Conservation (phyloP, 2,329 filamentous ascomycete genomes). For the Penicillium sp. region DNA sequence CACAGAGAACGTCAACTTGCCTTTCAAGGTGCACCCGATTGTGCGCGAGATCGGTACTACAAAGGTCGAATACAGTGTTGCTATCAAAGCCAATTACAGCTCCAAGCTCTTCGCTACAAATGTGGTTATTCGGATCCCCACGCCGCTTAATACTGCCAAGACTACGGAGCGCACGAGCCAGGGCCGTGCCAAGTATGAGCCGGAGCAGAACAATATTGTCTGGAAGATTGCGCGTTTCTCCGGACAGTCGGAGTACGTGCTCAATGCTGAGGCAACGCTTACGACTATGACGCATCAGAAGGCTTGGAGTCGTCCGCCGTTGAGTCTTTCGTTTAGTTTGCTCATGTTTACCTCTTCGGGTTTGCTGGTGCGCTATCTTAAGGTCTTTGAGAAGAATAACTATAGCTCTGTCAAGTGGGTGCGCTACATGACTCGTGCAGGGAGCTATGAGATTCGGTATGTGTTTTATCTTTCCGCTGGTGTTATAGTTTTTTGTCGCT, state of each 20-base stretch:
- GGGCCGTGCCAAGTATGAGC: constrained; percentile 98
- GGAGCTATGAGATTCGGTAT: constrained; percentile 94
- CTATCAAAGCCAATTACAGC: constrained; percentile 95
- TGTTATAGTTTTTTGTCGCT: neutral
- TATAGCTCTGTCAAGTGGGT: constrained; percentile 99
- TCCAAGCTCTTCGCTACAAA: constrained; percentile 96
- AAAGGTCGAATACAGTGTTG: constrained; percentile 98
- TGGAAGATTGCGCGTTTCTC: constrained; percentile 99
- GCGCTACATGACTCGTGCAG: constrained; percentile 95
- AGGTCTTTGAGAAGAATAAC: constrained; percentile 99
- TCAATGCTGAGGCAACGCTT: constrained; percentile 88
- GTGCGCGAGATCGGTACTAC: constrained; percentile 96
- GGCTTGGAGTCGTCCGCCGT: constrained; percentile 88
- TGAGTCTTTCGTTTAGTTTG: constrained; percentile 88
- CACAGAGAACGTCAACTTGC: constrained; percentile 96
- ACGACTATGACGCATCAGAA: constrained; percentile 98
- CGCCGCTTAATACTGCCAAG: constrained; percentile 91
- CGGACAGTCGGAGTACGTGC: constrained; percentile 93
- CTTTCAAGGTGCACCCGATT: constrained; percentile 98
- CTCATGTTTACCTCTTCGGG: constrained; percentile 98
- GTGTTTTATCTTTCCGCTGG: constrained; percentile 8
- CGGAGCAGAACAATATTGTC: constrained; percentile 94
- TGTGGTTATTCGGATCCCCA: constrained; percentile 89
- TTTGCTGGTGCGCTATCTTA: constrained; percentile 86
- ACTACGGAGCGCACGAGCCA: constrained; percentile 92